Percentiles rank a stretch among this genome's conserved stretches.
phyloP scores from a whole-genome alignment of 2,329 filamentous ascomycete genomes.

The Dactylella cylindrospora region DNA sequence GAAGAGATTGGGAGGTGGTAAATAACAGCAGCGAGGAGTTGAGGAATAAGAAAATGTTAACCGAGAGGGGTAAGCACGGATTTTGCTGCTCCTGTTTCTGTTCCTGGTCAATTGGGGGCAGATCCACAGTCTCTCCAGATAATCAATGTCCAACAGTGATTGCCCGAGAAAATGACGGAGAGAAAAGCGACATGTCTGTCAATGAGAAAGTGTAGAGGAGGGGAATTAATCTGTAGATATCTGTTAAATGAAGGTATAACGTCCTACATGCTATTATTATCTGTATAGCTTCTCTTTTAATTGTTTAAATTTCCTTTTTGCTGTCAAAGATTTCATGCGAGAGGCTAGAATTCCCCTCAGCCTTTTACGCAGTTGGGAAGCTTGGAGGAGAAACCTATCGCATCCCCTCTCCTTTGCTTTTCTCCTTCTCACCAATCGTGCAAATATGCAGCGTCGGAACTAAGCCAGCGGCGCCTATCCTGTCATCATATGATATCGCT shows the following conservation, averaged over 20 bases:
- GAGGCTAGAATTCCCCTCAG: not conserved
- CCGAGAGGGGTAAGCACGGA: not conserved
- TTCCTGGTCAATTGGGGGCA: slow-evolving; percentile 3
- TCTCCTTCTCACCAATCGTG: too few species aligned
- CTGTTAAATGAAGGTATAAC: slow-evolving; percentile 6
- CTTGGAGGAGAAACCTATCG: slow-evolving; percentile 14
- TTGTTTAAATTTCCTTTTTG: slow-evolving; percentile 1
- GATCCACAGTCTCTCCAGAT: too few species aligned
- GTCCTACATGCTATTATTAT: not conserved
- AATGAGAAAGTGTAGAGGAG: not conserved
- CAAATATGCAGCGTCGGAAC: too few species aligned
- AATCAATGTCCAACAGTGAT: too few species aligned
- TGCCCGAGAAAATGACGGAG: too few species aligned
- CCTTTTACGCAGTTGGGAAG: slow-evolving; percentile 11
- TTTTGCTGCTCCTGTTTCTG: slow-evolving; percentile 2
- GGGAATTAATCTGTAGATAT: not conserved
- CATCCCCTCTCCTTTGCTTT: too few species aligned
- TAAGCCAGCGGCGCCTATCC: not conserved
- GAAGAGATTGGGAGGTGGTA: too few species aligned
- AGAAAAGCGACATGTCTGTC: not conserved
- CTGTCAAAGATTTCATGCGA: not conserved
- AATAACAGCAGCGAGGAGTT: too few species aligned
- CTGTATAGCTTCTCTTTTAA: not conserved
- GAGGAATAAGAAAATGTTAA: slow-evolving; percentile 33
- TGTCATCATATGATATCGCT: slow-evolving; percentile 9